Conservation (phyloP, 163 green algal genomes). For the Prototheca stagnorum region DNA sequence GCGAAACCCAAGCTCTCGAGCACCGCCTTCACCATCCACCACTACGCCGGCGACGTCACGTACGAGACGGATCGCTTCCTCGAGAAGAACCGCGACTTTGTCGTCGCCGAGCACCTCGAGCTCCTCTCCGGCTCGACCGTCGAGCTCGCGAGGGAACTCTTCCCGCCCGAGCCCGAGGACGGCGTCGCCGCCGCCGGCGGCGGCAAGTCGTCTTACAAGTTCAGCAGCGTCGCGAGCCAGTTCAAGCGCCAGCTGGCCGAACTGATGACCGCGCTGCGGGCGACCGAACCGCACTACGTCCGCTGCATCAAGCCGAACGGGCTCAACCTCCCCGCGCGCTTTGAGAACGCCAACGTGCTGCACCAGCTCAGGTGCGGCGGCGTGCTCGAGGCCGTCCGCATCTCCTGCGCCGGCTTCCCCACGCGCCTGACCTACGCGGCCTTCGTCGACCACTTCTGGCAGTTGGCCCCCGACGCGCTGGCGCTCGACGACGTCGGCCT, state of each 20-base stretch:
- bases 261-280: constrained; percentile 73
- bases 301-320: constrained; percentile 98
- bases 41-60: constrained; percentile 78
- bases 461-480: constrained; percentile 43
- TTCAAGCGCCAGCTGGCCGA: constrained; percentile 88
- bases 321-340: constrained; percentile 48
- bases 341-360: constrained; percentile 80
- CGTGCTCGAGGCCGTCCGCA: constrained; percentile 96
- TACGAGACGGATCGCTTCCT: constrained; percentile 90
- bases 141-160: constrained; percentile 56
- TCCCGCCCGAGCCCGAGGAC: constrained; percentile 35
- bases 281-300: constrained; percentile 97
- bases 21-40: constrained; percentile 79
- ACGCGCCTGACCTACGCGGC: constrained; percentile 70
- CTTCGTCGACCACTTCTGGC: constrained; percentile 96
- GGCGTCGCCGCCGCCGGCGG: background rate
- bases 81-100: constrained; percentile 95
- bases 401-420: constrained; percentile 91
- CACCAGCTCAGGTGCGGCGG: constrained; percentile 71
- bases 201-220: constrained; percentile 67
- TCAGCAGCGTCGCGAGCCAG: constrained; percentile 65
- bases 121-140: constrained; percentile 47
- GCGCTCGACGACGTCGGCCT: constrained; percentile 48
- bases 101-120: constrained; percentile 87
- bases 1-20: constrained; percentile 66